Evolutionary conservation across 1,284 basidiomycete species (phyloP), one percentile per base, ranked within the genome.

Genomic region (Ustilago bromivora): DNA sequence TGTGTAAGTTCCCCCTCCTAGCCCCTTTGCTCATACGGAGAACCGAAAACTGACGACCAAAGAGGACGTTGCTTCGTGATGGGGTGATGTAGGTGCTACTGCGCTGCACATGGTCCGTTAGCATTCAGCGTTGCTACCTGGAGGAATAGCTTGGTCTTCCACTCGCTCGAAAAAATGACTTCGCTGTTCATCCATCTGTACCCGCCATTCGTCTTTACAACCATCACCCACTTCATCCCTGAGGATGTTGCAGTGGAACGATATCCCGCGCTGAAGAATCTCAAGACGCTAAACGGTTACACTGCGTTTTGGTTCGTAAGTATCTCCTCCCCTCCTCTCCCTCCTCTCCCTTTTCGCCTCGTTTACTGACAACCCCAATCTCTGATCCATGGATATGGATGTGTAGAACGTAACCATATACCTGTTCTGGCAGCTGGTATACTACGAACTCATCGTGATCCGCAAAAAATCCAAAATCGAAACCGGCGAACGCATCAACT

Each of bases 61-160:
- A 28, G 8, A 23, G 7, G 46, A 10, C 10, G 7, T 23, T 19
- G n/a, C 46, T 49, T 1, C 10, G 10, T 23, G 23, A 7, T 49
- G 8, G 19, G 49, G 17, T 8, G 19, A n/a, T 43, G 11, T 64
- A 73, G 61, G n/a, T 83, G 62, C 59, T 80, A 79, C 65, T 79
- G 75, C 60, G 78, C 76, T 32, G 81, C 77, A 4, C 73, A 76
- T 31, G 89, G 95, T 0, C 91, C 93, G 0, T 89, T 98, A 40
- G 96, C 94, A 0, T 94, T 93, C 74, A 94, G 94, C 0, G 94
- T 98, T 53, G 94, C 96, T 78, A 97, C 96, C 3, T 98, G 95
- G 95, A 90, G 96, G 71, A 98, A 98, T 58, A 66, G 60, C 34
- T 60, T 74, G 28, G 95, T 97, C 7, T 97, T 97, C 87, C 95